Base-by-base conservation (phyloP, 2,329 filamentous ascomycete genomes). In the Alternaria rosae region DNA sequence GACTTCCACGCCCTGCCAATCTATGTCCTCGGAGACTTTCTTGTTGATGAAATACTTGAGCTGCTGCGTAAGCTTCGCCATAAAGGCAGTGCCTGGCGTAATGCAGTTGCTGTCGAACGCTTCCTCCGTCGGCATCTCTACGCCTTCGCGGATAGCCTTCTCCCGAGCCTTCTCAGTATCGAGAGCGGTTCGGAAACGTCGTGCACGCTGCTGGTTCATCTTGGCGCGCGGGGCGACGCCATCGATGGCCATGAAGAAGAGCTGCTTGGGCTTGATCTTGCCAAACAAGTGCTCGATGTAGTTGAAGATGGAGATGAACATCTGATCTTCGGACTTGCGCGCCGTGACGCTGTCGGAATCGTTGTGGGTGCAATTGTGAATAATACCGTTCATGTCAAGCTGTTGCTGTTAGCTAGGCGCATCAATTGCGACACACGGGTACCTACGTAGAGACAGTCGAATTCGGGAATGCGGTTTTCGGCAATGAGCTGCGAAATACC, bases 291-390 rank as follows among this genome's bases (percentile, higher is more conserved):
- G 95, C 81, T 99, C 95, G 70, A 99, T 99, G 80, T 99, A 99
- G 82, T 98, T 98, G 88, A 99, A 99, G 75, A 99, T 99, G 61
- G 93, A 92, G 71, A 99, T 97, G 78, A 99, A 99, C 95, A 99
- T 99, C 81, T 97, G 92, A 79, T 99, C 94, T 80, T 99, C 96
- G 59, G 91, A 94, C 82, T 98, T 90, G 57, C 95, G 93, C 75
- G 96, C 96, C 1, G 92, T 93, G 5, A 93, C 89, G 77, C 94
- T 94, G 76, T 96, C 94, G 23, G 92, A 91, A 82, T 99, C 94
- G 76, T 95, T 97, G 83, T 99, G 95, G 59, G 95, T 99, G 81
- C 95, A 99, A 81, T 99, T 99, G 82, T 99, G 73, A 75, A 99
- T 99, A 79, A 99, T 99, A 70, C 95, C 95, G 82, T 99, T 99